These are phyloP conservation scores for Mycena rosella DNA, from an alignment of 768 basidiomycete genomes.

Conservation along the genomic window DNA sequence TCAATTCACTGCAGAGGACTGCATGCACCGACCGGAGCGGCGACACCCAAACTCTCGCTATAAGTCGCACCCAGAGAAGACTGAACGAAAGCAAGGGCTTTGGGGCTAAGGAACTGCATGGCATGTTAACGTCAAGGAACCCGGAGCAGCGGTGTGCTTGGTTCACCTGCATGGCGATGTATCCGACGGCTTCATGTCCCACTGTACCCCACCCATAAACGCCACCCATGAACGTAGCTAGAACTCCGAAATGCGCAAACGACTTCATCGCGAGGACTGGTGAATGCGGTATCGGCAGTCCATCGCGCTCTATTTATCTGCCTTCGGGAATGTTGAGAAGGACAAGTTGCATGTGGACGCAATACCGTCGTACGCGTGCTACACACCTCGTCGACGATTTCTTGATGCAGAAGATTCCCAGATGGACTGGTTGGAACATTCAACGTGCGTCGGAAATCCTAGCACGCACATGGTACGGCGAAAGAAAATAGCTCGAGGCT, in stretches of 20 bases:
- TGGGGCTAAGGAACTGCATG: conserved; percentile 61
- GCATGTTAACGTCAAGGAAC: conserved; percentile 12
- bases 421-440: no score
- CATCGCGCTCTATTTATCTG: not conserved
- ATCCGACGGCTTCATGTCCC: conserved; percentile 62
- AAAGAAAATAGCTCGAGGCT: no score
- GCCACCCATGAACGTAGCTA: conserved; percentile 7
- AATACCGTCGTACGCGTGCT: not conserved
- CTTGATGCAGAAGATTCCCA: not conserved
- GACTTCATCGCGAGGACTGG: not conserved
- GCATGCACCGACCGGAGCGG: conserved; percentile 56
- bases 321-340: conserved; percentile 7
- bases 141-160: not conserved
- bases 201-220: conserved; percentile 54
- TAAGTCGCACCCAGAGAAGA: conserved; percentile 58
- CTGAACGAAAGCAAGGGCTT: conserved; percentile 61
- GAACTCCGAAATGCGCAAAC: conserved; percentile 3
- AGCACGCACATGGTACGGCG: no score
- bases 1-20: not conserved
- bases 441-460: conserved; percentile 12
- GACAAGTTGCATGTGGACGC: conserved; percentile 3
- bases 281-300: not conserved
- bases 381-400: not conserved
- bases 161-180: conserved; percentile 56
- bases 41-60: conserved; percentile 60